phyloP scores from a whole-genome alignment of 257 asterid genomes.

The Przewalskia tangutica region DNA sequence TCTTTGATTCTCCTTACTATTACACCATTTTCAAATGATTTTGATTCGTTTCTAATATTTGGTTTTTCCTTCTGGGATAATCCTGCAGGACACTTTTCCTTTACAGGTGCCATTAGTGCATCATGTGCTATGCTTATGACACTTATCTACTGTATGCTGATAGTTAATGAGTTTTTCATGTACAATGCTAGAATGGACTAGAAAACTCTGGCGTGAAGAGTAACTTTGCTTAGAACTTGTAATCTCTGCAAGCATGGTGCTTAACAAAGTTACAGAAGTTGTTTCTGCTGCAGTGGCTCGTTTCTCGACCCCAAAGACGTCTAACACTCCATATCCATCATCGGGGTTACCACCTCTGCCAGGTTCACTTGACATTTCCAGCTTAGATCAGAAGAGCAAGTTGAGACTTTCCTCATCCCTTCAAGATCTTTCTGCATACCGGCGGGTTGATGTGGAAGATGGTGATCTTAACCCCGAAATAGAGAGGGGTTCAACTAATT shows the following conservation, averaged over 20 bases:
- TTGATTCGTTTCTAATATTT: not conserved
- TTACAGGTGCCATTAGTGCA: not conserved
- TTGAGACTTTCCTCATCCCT: constrained; percentile 73
- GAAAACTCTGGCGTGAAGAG: not conserved
- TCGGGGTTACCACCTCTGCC: constrained; percentile 64
- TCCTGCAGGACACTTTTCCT: constrained; percentile 6
- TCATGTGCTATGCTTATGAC: not conserved
- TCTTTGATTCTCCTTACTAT: not conserved
- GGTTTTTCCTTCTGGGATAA: not conserved
- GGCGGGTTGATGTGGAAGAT: constrained; percentile 47
- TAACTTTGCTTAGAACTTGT: constrained; percentile 9
- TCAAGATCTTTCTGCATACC: constrained; percentile 74
- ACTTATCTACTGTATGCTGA: not conserved
- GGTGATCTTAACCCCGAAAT: constrained; percentile 28
- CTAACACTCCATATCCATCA: constrained; percentile 29
- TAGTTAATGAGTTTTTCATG: not conserved
- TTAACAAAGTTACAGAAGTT: constrained; percentile 47
- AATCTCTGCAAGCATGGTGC: constrained; percentile 40
- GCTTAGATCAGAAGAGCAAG: constrained; percentile 37
- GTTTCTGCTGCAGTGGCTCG: constrained; percentile 44
- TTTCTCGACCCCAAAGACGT: constrained; percentile 37
- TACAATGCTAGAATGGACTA: not conserved
- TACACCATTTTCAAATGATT: not conserved
- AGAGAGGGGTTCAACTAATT: constrained; percentile 25
- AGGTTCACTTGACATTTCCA: constrained; percentile 33